These are phyloP conservation scores for Stentor coeruleus DNA, from an alignment of 73 alveolate species.

Conservation along the genomic window DNA sequence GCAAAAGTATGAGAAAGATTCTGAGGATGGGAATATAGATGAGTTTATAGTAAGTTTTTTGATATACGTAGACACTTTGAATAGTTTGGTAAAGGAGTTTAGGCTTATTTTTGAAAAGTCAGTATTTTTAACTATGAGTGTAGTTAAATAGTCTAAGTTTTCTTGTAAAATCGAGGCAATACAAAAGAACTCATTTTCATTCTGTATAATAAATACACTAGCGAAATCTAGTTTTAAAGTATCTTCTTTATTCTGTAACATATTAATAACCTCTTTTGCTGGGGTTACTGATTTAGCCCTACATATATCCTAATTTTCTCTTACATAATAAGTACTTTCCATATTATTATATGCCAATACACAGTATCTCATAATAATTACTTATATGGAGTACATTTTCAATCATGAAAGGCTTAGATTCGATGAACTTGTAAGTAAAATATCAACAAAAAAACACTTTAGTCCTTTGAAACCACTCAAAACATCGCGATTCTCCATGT, in stretches of 20 bases:
- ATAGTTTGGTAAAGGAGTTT: not conserved
- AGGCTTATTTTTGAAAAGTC: not conserved
- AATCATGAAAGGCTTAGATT: no score
- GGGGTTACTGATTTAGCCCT: conserved; percentile 2
- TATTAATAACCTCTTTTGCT: not conserved
- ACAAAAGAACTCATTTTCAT: not conserved
- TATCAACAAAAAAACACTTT: no score
- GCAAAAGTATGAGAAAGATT: not conserved
- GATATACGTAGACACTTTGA: not conserved
- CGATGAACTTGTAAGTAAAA: no score
- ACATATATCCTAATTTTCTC: not conserved
- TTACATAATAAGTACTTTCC: not conserved
- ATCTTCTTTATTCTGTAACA: no score
- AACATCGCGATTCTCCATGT: no score
- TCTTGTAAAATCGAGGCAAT: not conserved
- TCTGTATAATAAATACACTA: not conserved
- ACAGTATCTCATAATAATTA: no score
- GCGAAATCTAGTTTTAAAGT: not conserved
- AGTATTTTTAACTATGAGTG: not conserved
- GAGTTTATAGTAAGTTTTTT: not conserved
- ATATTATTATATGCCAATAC: no score
- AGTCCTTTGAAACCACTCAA: no score
- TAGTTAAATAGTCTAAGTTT: not conserved
- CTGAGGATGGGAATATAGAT: not conserved
- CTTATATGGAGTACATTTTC: no score